Conservation (phyloP, 306 rosid genomes). For the Pyrus betulifolia region DNA sequence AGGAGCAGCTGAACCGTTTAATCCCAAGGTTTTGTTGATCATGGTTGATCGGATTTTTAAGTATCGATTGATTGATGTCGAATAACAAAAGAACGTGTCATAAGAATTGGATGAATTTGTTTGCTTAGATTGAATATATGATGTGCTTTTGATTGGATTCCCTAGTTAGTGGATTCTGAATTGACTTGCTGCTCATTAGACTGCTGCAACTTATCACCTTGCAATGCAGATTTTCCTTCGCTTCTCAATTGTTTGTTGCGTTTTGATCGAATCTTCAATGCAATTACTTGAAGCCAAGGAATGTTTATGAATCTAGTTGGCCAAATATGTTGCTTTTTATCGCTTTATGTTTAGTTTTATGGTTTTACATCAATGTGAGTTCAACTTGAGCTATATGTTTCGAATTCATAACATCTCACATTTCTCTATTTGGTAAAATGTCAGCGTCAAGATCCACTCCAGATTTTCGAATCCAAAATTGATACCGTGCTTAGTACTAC, state of each 20-base stretch:
- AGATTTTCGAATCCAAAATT: neutral
- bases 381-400: neutral
- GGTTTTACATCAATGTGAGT: neutral
- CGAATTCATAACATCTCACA: neutral
- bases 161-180: neutral
- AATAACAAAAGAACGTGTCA: neutral
- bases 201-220: neutral
- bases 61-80: neutral
- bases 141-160: neutral
- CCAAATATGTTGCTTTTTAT: neutral
- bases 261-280: neutral
- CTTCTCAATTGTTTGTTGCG: neutral
- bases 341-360: neutral
- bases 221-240: neutral
- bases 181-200: neutral
- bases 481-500: neutral
- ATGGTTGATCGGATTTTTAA: neutral
- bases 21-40: conserved; percentile 57
- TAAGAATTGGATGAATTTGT: neutral
- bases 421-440: neutral
- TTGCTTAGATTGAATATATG: neutral
- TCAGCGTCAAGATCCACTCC: neutral
- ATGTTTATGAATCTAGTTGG: neutral
- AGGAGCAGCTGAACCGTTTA: conserved; percentile 74
- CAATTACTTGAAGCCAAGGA: neutral